Percentiles rank a stretch among this genome's conserved stretches.
These are phyloP conservation scores for Centella asiatica DNA, from an alignment of 129 eudicot genomes.

Conservation along the genomic window DNA sequence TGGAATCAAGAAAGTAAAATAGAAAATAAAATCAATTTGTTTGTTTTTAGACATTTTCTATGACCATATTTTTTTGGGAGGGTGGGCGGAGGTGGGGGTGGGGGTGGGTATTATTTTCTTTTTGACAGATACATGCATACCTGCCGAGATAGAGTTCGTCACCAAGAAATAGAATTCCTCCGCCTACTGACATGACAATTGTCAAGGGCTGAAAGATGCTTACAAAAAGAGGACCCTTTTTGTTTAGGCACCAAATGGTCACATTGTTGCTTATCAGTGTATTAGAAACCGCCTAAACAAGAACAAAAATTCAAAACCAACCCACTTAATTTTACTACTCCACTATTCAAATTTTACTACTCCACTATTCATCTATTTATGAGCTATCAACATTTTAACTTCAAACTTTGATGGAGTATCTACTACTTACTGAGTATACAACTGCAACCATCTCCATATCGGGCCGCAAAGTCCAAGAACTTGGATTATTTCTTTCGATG, in stretches of 20 bases:
- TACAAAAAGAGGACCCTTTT: conserved; percentile 24
- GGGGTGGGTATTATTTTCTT: too few relatives aligned
- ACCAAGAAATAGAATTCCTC: conserved; percentile 16
- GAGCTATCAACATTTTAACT: neutral
- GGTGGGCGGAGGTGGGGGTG: too few relatives aligned
- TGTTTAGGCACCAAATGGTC: conserved; percentile 15
- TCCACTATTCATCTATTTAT: neutral
- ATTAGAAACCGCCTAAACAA: conserved; percentile 12
- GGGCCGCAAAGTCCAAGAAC: conserved; percentile 8
- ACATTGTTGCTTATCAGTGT: conserved; percentile 6
- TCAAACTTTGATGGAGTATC: neutral
- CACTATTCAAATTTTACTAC: too few relatives aligned
- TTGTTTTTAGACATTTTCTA: too few relatives aligned
- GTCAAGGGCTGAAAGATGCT: conserved; percentile 17
- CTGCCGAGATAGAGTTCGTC: conserved; percentile 22
- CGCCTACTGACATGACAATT: conserved; percentile 11
- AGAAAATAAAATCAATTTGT: too few relatives aligned
- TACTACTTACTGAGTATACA: conserved; percentile 18
- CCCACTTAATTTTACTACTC: too few relatives aligned
- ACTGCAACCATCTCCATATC: conserved; percentile 9
- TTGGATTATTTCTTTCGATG: neutral
- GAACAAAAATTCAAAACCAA: too few relatives aligned
- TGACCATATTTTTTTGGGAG: too few relatives aligned
- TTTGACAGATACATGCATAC: too few relatives aligned
- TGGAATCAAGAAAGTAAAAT: too few relatives aligned